Conservation (phyloP, 345 rosid species). For the Eucalyptus coolabah region DNA sequence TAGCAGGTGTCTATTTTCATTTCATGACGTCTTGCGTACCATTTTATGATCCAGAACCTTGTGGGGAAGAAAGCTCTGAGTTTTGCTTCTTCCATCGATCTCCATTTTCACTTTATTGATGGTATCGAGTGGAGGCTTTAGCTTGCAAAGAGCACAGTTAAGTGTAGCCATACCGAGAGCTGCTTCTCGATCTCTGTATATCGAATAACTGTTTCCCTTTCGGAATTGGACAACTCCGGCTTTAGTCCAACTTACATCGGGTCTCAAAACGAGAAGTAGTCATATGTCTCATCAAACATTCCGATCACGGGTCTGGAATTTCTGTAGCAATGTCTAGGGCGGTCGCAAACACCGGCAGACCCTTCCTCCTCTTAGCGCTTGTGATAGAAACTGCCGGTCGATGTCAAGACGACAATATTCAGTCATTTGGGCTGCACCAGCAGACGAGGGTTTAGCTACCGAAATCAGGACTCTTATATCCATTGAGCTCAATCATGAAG, state of each 20-base stretch:
- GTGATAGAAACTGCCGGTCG: not conserved
- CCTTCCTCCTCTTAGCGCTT: not conserved
- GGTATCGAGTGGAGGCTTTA: not conserved
- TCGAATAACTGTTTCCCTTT: not conserved
- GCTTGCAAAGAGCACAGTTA: not conserved
- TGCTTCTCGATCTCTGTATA: not conserved
- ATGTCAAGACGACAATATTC: not conserved
- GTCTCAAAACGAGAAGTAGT: not conserved
- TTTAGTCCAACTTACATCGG: not conserved
- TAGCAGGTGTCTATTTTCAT: not conserved
- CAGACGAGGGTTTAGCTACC: not conserved
- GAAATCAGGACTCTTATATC: not conserved
- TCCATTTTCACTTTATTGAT: not conserved
- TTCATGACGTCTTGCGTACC: not conserved
- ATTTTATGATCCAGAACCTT: not conserved
- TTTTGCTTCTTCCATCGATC: not conserved
- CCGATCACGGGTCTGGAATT: not conserved
- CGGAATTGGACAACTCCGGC: not conserved
- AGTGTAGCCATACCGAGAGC: not conserved
- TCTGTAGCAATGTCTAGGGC: not conserved
- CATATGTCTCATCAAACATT: not conserved
- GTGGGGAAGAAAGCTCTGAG: not conserved
- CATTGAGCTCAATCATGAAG: not conserved
- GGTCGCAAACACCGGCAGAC: not conserved
- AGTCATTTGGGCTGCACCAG: not conserved